Conservation (phyloP, 768 basidiomycete species). For the Tricholoma hemisulphureum region DNA sequence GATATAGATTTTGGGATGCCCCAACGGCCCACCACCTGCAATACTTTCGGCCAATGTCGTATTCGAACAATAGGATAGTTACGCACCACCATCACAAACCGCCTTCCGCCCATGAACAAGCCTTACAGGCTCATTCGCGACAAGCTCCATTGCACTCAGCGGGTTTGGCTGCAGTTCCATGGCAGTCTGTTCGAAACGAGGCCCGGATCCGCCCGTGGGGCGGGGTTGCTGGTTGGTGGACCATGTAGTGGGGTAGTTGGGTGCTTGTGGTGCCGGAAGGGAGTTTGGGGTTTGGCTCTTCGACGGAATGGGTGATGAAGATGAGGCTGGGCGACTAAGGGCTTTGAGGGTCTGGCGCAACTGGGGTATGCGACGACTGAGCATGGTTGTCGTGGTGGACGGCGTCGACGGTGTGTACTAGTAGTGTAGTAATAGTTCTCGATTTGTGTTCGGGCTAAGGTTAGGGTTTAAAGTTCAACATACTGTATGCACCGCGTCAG, state of each 20-base stretch:
- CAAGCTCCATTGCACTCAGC: constrained; percentile 86
- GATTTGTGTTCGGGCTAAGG: background rate
- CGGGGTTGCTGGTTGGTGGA: constrained; percentile 78
- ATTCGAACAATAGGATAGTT: background rate
- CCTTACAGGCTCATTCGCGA: constrained; percentile 82
- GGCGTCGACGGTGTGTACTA: too few species aligned
- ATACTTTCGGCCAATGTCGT: background rate
- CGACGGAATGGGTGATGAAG: constrained; percentile 22
- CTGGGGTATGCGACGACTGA: constrained; percentile 37
- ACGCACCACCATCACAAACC: constrained; percentile 92
- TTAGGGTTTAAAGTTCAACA: too few species aligned
- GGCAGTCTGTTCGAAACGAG: constrained; percentile 90
- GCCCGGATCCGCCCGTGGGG: constrained; percentile 54
- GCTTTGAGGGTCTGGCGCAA: constrained; percentile 29
- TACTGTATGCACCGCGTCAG: too few species aligned
- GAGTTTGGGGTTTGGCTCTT: constrained; percentile 27
- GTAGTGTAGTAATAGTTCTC: too few species aligned
- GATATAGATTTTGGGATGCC: constrained; percentile 96
- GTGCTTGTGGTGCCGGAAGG: constrained; percentile 59
- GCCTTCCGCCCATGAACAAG: constrained; percentile 82
- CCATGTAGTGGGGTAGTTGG: constrained; percentile 84
- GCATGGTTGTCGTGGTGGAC: constrained; percentile 28
- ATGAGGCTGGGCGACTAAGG: constrained; percentile 30
- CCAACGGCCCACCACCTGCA: constrained; percentile 88
- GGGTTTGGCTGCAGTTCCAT: constrained; percentile 89